Percentiles rank a stretch among this genome's conserved stretches.
phyloP scores from a whole-genome alignment of 495 filamentous ascomycete genomes.

The Neurospora cerealis region DNA sequence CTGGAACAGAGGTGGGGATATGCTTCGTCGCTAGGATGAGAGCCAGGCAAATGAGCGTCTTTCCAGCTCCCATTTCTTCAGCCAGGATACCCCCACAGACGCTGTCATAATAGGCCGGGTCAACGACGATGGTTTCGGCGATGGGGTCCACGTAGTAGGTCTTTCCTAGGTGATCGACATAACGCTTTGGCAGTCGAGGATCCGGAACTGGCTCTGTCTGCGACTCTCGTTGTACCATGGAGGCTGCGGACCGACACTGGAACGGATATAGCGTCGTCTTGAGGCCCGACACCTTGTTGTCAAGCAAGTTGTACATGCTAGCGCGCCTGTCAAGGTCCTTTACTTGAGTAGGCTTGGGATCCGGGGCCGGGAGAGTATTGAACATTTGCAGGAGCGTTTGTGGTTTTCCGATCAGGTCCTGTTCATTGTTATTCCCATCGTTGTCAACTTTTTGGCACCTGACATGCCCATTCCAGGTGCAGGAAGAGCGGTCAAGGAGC shows the following conservation, averaged over 20 bases:
- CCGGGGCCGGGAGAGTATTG: constrained; percentile 70
- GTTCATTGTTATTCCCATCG: constrained; percentile 2
- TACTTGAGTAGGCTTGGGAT: constrained; percentile 43
- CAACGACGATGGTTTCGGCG: constrained; percentile 46
- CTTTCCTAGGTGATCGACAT: constrained; percentile 46
- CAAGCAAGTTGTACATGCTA: constrained; percentile 55
- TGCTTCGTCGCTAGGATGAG: constrained; percentile 72
- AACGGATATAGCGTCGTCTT: constrained; percentile 63
- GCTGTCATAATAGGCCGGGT: constrained; percentile 63
- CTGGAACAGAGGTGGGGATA: constrained; percentile 56
- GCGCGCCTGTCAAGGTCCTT: constrained; percentile 44
- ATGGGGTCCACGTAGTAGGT: constrained; percentile 66
- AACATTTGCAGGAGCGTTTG: constrained; percentile 71
- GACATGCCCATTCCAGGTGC: constrained; percentile 45
- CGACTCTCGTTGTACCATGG: constrained; percentile 78
- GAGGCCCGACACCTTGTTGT: constrained; percentile 47
- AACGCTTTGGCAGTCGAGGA: constrained; percentile 52
- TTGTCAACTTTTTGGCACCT: neutral
- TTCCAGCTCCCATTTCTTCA: constrained; percentile 65
- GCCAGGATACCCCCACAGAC: constrained; percentile 69
- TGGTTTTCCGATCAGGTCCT: constrained; percentile 27
- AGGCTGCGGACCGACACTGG: constrained; percentile 70
- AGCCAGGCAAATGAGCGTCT: constrained; percentile 80
- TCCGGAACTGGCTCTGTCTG: constrained; percentile 57
- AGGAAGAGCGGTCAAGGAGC: constrained; percentile 44